Base-by-base conservation (phyloP, 345 rosid species). In the Eucalyptus dawsonii region DNA sequence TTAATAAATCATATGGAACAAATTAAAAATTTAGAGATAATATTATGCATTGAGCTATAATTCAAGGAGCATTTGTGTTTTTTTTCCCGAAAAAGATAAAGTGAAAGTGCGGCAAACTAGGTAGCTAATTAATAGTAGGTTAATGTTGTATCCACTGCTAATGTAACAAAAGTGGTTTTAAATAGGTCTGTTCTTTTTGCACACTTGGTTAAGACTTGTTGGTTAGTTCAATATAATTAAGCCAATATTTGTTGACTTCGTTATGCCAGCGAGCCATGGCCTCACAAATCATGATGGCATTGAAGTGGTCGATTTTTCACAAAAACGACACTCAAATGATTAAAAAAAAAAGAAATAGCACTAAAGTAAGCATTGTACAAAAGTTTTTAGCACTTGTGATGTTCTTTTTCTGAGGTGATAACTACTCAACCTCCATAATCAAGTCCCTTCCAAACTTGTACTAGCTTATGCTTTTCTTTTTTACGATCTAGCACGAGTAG, bases 241-340 rank as follows among this genome's bases (percentile, higher is more conserved):
- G 29, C 3, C 62, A 56, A 56, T 56, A 56, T 56, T 56, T 56
- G 62, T 56, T 56, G 62, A 56, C 31, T 6, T 2, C 58, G 4
- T 53, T 53, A 53, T 53, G 58, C 58, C 56, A 53, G 4, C 56
- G 56, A 51, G 56, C 56, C 56, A 53, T 0, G 24, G 56, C 56
- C 56, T 53, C 56, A 53, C 10, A 19, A 3, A 53, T 8, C 9
- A 0, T 8, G n/a, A 60, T 60, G 8, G n/a, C 4, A 27, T 25
- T 60, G n/a, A 25, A 60, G n/a, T 60, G 67, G 14, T 12, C 1
- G 0, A 11, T 12, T 60, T 27, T 60, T 27, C 0, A 6, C 31
- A 0, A 60, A 60, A 12, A 3, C 0, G 0, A 8, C 4, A 27
- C n/a, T 60, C n/a, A 60, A 60, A 3, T 1, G 15, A 60, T 3